These are phyloP conservation scores for Cercospora sp. DNA, from an alignment of 2,329 filamentous ascomycete species.

Conservation along the genomic window DNA sequence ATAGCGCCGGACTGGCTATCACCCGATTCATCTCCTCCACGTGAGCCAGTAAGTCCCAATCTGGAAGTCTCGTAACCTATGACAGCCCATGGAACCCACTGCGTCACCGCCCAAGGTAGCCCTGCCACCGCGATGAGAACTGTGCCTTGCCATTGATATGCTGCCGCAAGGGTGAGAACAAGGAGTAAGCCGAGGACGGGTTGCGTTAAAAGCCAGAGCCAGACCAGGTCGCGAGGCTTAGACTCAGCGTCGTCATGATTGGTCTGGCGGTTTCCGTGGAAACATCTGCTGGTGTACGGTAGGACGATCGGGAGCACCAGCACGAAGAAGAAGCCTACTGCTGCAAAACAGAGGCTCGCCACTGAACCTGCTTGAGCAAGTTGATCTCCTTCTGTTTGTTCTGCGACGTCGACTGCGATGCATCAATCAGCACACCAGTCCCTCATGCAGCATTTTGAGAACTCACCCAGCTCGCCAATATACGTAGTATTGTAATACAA, in stretches of 20 bases:
- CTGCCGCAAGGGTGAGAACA: slow-evolving; percentile 21
- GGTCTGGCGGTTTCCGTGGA: neutral
- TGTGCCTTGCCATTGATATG: slow-evolving; percentile 28
- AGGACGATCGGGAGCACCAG: slow-evolving; percentile 16
- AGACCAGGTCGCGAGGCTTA: slow-evolving; percentile 17
- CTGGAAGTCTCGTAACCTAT: slow-evolving; percentile 25
- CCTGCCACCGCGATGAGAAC: slow-evolving; percentile 23
- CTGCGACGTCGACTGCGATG: slow-evolving; percentile 9
- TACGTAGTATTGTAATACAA: slow-evolving; percentile 28
- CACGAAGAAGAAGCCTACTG: slow-evolving; percentile 26
- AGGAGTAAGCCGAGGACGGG: slow-evolving; percentile 25
- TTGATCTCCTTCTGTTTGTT: slow-evolving; percentile 11
- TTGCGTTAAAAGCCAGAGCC: slow-evolving; percentile 25
- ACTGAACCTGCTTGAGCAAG: slow-evolving; percentile 27
- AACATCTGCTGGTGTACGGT: slow-evolving; percentile 9
- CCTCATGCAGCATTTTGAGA: neutral
- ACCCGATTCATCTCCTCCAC: slow-evolving; percentile 3
- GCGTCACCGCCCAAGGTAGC: slow-evolving; percentile 26
- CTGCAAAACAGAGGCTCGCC: slow-evolving; percentile 24
- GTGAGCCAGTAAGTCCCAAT: slow-evolving; percentile 14
- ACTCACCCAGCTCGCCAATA: slow-evolving; percentile 28
- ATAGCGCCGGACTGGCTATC: slow-evolving; percentile 25
- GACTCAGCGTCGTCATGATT: neutral
- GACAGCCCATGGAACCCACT: slow-evolving; percentile 27
- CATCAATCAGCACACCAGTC: neutral